phyloP scores from a whole-genome alignment of 2,329 filamentous ascomycete species.

The Trichoderma brevicompactum region DNA sequence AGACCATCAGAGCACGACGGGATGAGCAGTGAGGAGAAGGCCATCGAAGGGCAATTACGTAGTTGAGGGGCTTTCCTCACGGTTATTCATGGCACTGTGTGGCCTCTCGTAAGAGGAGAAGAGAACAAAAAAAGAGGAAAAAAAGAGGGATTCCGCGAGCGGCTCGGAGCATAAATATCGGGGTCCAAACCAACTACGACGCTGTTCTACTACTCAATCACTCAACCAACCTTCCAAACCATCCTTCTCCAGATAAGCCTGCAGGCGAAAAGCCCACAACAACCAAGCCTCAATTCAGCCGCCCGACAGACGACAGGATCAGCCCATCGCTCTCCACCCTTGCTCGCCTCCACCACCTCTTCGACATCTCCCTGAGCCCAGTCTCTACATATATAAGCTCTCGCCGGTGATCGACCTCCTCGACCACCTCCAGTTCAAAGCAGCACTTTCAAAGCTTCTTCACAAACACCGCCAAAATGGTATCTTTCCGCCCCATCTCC shows the following conservation, averaged over 20 bases:
- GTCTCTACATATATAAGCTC: conserved; percentile 22
- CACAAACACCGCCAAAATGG: conserved; percentile 32
- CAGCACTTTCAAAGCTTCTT: not conserved
- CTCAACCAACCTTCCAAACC: not conserved
- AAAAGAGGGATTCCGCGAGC: not conserved
- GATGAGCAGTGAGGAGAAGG: conserved; percentile 5
- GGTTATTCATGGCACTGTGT: no score
- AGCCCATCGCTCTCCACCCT: conserved; percentile 25
- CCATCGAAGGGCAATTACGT: not conserved
- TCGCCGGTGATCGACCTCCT: conserved; percentile 15
- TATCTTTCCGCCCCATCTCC: conserved; percentile 40
- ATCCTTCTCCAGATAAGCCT: conserved; percentile 7
- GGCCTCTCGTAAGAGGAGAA: not conserved
- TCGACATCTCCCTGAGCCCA: not conserved
- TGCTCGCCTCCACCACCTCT: not conserved
- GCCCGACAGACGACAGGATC: conserved; percentile 22
- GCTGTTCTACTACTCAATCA: not conserved
- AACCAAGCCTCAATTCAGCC: conserved; percentile 7
- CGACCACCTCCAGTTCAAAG: not conserved
- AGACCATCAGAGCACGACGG: not conserved
- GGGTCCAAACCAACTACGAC: not conserved
- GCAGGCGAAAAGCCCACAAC: not conserved
- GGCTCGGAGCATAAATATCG: conserved; percentile 24
- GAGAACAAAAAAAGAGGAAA: not conserved
- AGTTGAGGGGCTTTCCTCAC: conserved; percentile 3